Evolutionary conservation across 2,329 filamentous ascomycete species (phyloP).

Genomic region (Daldinia sp.): DNA sequence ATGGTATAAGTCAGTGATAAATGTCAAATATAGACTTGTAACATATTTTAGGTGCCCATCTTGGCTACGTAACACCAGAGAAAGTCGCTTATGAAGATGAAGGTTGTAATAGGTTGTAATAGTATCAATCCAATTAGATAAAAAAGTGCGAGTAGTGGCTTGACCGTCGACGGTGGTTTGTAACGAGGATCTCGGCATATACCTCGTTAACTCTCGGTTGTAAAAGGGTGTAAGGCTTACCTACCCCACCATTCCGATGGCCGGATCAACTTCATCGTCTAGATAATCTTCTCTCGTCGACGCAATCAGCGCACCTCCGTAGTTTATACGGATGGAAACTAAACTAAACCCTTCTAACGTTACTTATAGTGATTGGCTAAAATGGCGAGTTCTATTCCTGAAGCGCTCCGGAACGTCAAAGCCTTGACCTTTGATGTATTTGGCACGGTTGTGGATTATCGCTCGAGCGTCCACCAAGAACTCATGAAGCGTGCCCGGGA

Average conservation of each 20-base stretch:
- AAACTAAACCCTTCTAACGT: too few species aligned
- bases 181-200: conserved; percentile 12
- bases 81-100: background rate
- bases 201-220: conserved; percentile 10
- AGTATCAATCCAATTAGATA: background rate
- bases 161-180: background rate
- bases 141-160: background rate
- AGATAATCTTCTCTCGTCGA: background rate
- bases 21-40: too few species aligned
- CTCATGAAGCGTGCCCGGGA: conserved; percentile 60
- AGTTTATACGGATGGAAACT: background rate
- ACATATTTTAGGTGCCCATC: too few species aligned
- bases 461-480: conserved; percentile 68
- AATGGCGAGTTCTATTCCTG: conserved; percentile 28
- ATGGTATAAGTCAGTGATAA: too few species aligned
- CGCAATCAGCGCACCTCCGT: background rate
- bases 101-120: background rate
- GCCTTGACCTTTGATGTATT: conserved; percentile 80
- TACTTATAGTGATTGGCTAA: background rate
- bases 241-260: conserved; percentile 23
- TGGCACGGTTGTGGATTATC: conserved; percentile 84
- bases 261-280: conserved; percentile 24
- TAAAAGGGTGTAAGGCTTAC: background rate
- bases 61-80: too few species aligned
- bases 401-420: conserved; percentile 51